Percentiles rank a stretch among this genome's conserved stretches.
phyloP scores from a whole-genome alignment of 164 flowering plant species.

The Liriodendron chinense region DNA sequence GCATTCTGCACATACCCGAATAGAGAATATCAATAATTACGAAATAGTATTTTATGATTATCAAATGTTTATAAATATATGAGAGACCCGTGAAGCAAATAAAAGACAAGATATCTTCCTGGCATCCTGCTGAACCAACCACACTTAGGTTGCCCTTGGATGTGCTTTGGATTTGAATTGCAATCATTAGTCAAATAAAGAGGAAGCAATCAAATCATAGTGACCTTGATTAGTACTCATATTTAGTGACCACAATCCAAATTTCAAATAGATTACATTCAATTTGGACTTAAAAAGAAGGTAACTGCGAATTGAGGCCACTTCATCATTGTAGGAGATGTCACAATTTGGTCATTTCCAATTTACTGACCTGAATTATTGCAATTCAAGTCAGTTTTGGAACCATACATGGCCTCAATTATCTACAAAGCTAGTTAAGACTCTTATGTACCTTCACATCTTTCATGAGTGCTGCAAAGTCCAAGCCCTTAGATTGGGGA shows the following conservation, averaged over 20 bases:
- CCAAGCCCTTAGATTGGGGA: slow-evolving; percentile 76
- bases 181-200: no score
- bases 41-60: background rate
- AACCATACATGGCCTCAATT: background rate
- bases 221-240: no score
- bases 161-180: no score
- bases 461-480: slow-evolving; percentile 74
- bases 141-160: no score
- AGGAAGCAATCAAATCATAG: no score
- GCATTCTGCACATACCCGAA: slow-evolving; percentile 58
- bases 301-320: background rate
- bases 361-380: no score
- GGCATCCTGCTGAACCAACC: no score
- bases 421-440: background rate
- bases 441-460: slow-evolving; percentile 61
- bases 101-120: background rate
- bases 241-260: no score
- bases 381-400: background rate
- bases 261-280: no score
- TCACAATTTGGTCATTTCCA: no score
- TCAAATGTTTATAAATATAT: background rate
- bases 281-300: background rate
- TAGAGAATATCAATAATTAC: background rate
- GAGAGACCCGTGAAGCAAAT: background rate
- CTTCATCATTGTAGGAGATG: no score